These are phyloP conservation scores for Cylindrodendrum hubeiense DNA, from an alignment of 2,329 filamentous ascomycete species.

Conservation along the genomic window DNA sequence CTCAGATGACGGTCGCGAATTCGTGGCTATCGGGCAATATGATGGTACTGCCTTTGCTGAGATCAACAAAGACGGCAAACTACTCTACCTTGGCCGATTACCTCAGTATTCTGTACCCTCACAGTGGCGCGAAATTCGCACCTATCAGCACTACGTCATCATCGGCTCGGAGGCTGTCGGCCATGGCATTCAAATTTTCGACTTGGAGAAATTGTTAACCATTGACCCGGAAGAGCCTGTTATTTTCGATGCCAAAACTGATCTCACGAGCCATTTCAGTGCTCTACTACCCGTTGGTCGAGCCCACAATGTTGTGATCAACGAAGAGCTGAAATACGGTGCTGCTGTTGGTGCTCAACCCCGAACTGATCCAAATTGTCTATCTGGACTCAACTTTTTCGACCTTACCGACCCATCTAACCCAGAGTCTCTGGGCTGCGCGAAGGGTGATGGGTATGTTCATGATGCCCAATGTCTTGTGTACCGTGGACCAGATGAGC, in stretches of 20 bases:
- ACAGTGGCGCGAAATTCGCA: conserved; percentile 57
- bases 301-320: conserved; percentile 65
- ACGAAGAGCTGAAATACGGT: conserved; percentile 60
- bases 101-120: conserved; percentile 54
- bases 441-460: conserved; percentile 67
- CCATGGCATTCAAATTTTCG: conserved; percentile 75
- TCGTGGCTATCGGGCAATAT: conserved; percentile 61
- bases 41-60: conserved; percentile 65
- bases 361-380: conserved; percentile 54
- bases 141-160: conserved; percentile 52
- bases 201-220: conserved; percentile 66
- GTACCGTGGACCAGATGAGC: conserved; percentile 63
- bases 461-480: conserved; percentile 71
- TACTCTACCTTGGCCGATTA: conserved; percentile 61
- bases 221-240: conserved; percentile 56
- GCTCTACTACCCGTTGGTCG: conserved; percentile 53
- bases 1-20: conserved; percentile 60
- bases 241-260: conserved; percentile 49
- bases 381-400: conserved; percentile 68
- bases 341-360: conserved; percentile 59
- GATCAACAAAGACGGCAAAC: conserved; percentile 56
- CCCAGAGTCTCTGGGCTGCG: conserved; percentile 66
- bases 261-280: conserved; percentile 52
- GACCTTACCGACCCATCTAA: conserved; percentile 67
- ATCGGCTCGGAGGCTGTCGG: conserved; percentile 58